phyloP scores from a whole-genome alignment of 148 eudicot species.

The Talinum fruticosum region DNA sequence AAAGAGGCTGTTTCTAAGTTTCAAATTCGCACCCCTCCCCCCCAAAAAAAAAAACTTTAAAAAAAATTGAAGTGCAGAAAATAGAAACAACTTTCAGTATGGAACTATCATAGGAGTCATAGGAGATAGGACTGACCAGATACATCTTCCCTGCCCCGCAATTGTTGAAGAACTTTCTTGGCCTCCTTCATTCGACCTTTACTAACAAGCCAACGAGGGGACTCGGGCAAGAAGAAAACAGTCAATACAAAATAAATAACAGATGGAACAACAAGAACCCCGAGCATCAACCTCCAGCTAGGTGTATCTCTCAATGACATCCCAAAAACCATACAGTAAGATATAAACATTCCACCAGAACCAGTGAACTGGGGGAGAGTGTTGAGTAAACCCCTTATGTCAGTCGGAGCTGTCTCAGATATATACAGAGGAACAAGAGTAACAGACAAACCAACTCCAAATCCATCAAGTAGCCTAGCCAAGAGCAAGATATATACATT shows the following conservation, averaged over 20 bases:
- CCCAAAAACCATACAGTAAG: slow-evolving; percentile 61
- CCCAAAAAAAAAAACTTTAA: too few species aligned
- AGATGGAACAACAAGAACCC: slow-evolving; percentile 53
- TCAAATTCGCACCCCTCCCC: too few species aligned
- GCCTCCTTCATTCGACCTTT: slow-evolving; percentile 69
- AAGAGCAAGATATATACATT: slow-evolving; percentile 54
- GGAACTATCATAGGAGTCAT: background rate
- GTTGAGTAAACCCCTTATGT: slow-evolving; percentile 54
- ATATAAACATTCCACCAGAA: slow-evolving; percentile 57
- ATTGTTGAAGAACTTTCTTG: slow-evolving; percentile 55
- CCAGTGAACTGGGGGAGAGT: slow-evolving; percentile 68
- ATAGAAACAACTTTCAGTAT: background rate
- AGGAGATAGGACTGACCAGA: slow-evolving; percentile 40
- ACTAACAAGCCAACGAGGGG: slow-evolving; percentile 83
- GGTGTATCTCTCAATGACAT: slow-evolving; percentile 57
- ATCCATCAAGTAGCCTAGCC: slow-evolving; percentile 61
- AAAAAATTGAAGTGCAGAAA: background rate
- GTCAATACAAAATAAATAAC: slow-evolving; percentile 41
- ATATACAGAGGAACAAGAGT: slow-evolving; percentile 65
- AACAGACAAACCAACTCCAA: slow-evolving; percentile 64
- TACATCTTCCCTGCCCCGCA: slow-evolving; percentile 68
- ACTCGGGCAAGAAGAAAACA: slow-evolving; percentile 64
- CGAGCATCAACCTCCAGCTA: slow-evolving; percentile 72
- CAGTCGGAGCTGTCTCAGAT: slow-evolving; percentile 73
- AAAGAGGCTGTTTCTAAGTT: background rate